phyloP scores from a whole-genome alignment of 1,284 basidiomycete genomes.

The Malassezia arunalokei region DNA sequence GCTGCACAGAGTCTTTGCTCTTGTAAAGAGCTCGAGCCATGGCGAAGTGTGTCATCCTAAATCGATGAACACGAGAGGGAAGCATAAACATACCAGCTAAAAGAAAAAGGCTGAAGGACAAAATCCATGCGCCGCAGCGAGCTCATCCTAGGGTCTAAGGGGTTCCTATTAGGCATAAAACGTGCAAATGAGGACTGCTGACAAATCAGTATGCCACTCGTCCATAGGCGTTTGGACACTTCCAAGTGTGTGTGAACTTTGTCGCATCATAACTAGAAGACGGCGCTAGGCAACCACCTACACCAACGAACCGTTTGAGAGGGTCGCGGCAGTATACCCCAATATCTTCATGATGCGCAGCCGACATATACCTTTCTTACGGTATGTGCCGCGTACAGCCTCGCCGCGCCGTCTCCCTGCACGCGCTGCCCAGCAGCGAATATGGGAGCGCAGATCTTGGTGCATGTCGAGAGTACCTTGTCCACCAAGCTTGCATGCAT shows the following conservation, averaged over 20 bases:
- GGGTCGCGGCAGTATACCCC: neutral
- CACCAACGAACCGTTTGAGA: neutral
- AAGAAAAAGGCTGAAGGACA: no score
- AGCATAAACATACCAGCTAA: neutral
- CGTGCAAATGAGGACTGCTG: neutral
- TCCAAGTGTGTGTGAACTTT: neutral
- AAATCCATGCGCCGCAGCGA: neutral
- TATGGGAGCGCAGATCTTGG: no score
- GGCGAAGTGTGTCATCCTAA: constrained; percentile 14
- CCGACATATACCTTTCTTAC: neutral
- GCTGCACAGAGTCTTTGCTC: constrained; percentile 19
- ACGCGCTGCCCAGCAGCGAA: no score
- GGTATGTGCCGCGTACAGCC: neutral
- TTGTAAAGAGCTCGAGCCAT: constrained; percentile 15
- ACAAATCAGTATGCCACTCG: neutral
- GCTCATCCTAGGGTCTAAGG: no score
- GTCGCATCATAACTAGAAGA: neutral
- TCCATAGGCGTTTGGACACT: neutral
- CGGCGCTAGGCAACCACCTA: neutral
- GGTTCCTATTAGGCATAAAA: neutral
- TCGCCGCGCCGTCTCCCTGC: no score
- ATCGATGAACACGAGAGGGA: neutral
- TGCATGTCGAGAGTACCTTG: no score
- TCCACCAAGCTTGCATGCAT: no score
- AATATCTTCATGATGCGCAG: neutral